These are phyloP conservation scores for Phalaenopsis aphrodite DNA, from an alignment of 106 monocot species.

Conservation along the genomic window DNA sequence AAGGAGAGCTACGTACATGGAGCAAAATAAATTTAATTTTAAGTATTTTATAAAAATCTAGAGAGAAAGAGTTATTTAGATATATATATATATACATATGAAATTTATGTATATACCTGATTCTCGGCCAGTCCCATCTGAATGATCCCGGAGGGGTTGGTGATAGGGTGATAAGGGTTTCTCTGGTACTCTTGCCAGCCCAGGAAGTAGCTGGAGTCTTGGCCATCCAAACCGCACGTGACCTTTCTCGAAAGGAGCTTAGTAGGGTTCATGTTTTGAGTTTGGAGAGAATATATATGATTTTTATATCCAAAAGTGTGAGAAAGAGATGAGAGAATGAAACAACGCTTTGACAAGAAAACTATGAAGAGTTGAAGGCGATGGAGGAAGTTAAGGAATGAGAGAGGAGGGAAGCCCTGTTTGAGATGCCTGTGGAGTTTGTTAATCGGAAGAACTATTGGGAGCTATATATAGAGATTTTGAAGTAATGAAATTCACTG, in stretches of 20 bases:
- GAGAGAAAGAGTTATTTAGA: no score
- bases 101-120: constrained; percentile 29
- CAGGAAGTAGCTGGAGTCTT: constrained; percentile 78
- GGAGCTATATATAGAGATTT: no score
- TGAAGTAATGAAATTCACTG: no score
- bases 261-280: background rate
- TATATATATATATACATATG: no score
- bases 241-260: constrained; percentile 22
- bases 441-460: no score
- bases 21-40: background rate
- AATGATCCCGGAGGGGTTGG: constrained; percentile 72
- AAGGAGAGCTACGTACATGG: constrained; percentile 61
- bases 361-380: no score
- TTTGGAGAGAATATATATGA: background rate
- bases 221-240: constrained; percentile 47
- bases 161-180: constrained; percentile 51
- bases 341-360: background rate
- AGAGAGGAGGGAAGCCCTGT: no score
- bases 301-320: background rate
- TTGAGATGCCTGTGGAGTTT: no score
- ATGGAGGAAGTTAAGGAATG: no score
- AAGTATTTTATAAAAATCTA: no score
- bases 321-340: background rate
- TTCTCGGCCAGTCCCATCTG: constrained; percentile 97
- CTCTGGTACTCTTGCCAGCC: constrained; percentile 86